phyloP scores from a whole-genome alignment of 345 rosid species.

The Hibiscus syriacus region DNA sequence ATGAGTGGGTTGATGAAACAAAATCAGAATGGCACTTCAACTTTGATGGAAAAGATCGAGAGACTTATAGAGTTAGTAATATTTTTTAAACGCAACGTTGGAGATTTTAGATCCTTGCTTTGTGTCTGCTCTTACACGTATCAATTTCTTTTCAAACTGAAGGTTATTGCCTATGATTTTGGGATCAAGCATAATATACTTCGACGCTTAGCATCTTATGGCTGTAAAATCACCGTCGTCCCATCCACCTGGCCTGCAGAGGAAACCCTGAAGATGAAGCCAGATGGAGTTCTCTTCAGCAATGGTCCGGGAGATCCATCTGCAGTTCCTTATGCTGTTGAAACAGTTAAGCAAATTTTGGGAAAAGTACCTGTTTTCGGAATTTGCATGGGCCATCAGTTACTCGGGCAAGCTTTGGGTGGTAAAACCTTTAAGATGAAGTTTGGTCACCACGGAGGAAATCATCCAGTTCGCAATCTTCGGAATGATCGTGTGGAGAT shows the following conservation, averaged over 20 bases:
- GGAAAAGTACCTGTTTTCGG: slow-evolving; percentile 94
- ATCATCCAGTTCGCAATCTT: slow-evolving; percentile 78
- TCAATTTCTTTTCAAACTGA: slow-evolving; percentile 15
- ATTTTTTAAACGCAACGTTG: slow-evolving; percentile 7
- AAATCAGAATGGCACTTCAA: slow-evolving; percentile 74
- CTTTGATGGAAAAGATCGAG: slow-evolving; percentile 30
- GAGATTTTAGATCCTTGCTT: slow-evolving; percentile 3
- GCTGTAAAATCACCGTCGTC: slow-evolving; percentile 83
- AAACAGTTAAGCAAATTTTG: slow-evolving; percentile 66
- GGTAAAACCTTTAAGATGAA: slow-evolving; percentile 96
- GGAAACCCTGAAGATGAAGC: slow-evolving; percentile 70
- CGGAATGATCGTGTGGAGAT: slow-evolving; percentile 74
- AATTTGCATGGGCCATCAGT: slow-evolving; percentile 98
- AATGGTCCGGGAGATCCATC: slow-evolving; percentile 99
- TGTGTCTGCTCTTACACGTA: slow-evolving; percentile 7
- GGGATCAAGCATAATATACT: slow-evolving; percentile 93
- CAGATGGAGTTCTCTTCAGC: slow-evolving; percentile 95
- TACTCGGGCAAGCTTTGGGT: slow-evolving; percentile 94
- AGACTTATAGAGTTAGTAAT: slow-evolving; percentile 46
- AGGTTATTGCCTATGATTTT: slow-evolving; percentile 89
- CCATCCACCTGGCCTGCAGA: slow-evolving; percentile 89
- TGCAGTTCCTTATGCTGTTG: slow-evolving; percentile 90
- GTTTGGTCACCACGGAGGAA: slow-evolving; percentile 98
- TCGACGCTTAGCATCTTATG: slow-evolving; percentile 74
- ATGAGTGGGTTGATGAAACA: slow-evolving; percentile 76